These are phyloP conservation scores for Zasmidium cellare DNA, from an alignment of 2,329 filamentous ascomycete genomes.

Conservation along the genomic window DNA sequence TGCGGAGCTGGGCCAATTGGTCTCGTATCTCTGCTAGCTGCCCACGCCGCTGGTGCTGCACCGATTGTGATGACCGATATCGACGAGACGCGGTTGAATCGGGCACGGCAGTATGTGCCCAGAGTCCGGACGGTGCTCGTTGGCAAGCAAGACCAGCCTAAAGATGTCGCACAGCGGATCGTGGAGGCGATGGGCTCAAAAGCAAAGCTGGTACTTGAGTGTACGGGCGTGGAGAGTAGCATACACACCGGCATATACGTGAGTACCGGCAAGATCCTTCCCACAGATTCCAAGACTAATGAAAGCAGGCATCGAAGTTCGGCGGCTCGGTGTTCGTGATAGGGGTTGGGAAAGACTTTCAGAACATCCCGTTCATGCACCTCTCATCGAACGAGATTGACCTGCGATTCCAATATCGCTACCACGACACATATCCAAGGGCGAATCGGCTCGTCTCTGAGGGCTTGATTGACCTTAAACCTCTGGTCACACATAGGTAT, in stretches of 20 bases:
- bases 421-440: constrained; percentile 42
- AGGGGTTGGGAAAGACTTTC: constrained; percentile 37
- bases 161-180: constrained; percentile 37
- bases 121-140: constrained; percentile 38
- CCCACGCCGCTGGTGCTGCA: constrained; percentile 46
- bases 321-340: constrained; percentile 41
- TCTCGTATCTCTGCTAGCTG: constrained; percentile 41
- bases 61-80: constrained; percentile 48
- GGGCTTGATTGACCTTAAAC: constrained; percentile 40
- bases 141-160: constrained; percentile 37
- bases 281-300: too few relatives aligned
- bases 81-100: constrained; percentile 40
- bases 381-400: constrained; percentile 40
- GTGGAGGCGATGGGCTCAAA: constrained; percentile 36
- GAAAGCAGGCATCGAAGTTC: constrained; percentile 32
- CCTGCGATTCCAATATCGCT: constrained; percentile 42
- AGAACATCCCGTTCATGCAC: constrained; percentile 42
- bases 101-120: constrained; percentile 38
- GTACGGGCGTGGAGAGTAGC: constrained; percentile 35
- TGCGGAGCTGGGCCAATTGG: constrained; percentile 41
- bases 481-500: constrained; percentile 41
- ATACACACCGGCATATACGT: constrained; percentile 36
- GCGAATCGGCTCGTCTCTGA: constrained; percentile 43
- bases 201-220: constrained; percentile 36
- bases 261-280: constrained; percentile 21